Base-by-base conservation (phyloP, 2,329 filamentous ascomycete genomes). In the Cladosporium colombiae region DNA sequence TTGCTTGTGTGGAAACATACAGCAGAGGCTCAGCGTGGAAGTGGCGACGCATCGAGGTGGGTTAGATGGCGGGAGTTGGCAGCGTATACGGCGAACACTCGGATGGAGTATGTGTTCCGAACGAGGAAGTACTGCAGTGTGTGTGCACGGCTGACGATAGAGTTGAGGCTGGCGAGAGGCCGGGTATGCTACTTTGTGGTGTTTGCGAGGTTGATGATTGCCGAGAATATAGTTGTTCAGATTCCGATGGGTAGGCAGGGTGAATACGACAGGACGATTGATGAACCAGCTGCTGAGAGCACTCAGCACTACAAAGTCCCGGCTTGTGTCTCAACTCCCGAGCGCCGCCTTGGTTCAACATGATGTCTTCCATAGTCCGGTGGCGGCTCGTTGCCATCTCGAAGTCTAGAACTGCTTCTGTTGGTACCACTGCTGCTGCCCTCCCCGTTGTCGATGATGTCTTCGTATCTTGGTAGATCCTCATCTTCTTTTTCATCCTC, bases 401-500 rank as follows among this genome's bases (percentile, higher is more conserved):
- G 29, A 11, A 37, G 23, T n/a, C 37, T 23, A 46, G 31, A n/a
- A 37, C 25, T 46, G 6, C 23, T 18, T 11, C 18, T 13, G n/a
- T 23, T 21, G 3, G 21, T 37, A 21, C 14, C 3, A 31, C 35
- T 46, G 44, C 56, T 46, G 33, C 56, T 46, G n/a, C 56, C 56
- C n/a, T 59, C 35, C 31, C 56, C 56, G 8, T 59, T 37, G 10
- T 21, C 44, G 18, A 56, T 46, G 8, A 63, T 37, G 31, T 63
- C 61, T 37, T 63, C 61, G 40, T 63, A 63, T 33, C 61, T 27
- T 5, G 61, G 61, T 13, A 63, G 40, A 56, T 35, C 49, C n/a
- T 63, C 61, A 14, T 46, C 50, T 31, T 56, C 61, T 16, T 63
- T 53, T 25, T 63, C 61, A n/a, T 63, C 61, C 16, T 63, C 61